Evolutionary conservation across 805 yeast species (phyloP), one percentile per base, ranked within the genome.

Genomic region (Metschnikowia hibisci): DNA sequence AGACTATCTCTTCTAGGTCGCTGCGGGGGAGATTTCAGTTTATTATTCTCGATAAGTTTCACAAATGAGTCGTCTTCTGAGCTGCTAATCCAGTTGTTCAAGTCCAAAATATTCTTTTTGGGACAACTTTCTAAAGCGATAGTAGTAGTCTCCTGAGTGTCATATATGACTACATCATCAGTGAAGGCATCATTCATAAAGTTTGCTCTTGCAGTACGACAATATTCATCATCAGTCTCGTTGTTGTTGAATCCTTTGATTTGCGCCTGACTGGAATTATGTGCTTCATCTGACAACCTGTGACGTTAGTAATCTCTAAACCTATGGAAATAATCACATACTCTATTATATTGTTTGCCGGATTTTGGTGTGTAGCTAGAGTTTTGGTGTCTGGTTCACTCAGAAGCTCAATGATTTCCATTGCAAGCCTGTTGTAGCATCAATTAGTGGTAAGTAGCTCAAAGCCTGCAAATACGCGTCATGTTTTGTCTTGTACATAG

Each of bases 41-140:
- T 18, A 13, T 13, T 23, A 23, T 4, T 31, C 16, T 32, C 36
- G 11, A 18, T n/a, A 31, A 27, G 41, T 31, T 13, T 18, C 23
- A 9, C 10, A 11, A 44, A 36, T 3, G 51, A 42, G 25, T 52
- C 56, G n/a, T 52, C 56, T 7, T 50, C 56, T 4, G 56, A 52
- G 30, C 54, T 51, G 41, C 48, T 45, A n/a, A 52, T 32, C 56
- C 56, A 52, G 20, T 51, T 46, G 18, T 34, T 33, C 26, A 52
- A 30, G 32, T 51, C 56, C 38, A 52, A 42, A 10, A 52, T 27
- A 35, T 39, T 45, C 25, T 13, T 41, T 26, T 39, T 30, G 15
- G 32, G 32, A 14, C 16, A 23, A 4, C 28, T 22, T 8, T 25
- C 32, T 23, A 12, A n/a, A 4, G 39, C 30, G 16, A 15, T 33